Evolutionary conservation across 148 eudicot species (phyloP).

Genomic region (Silene uniflora): DNA sequence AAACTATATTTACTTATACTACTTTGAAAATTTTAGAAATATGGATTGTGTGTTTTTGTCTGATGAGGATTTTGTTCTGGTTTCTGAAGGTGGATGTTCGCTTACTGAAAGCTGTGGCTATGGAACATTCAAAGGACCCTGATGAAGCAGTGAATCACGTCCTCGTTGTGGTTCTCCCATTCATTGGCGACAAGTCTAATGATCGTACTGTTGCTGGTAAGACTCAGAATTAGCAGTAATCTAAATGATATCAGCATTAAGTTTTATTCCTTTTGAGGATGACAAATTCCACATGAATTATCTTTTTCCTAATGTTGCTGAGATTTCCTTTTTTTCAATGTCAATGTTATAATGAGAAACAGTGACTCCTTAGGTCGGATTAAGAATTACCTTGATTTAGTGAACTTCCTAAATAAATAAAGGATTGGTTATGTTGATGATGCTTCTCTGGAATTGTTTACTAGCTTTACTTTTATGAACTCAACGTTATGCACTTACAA

Average conservation of each 20-base stretch:
- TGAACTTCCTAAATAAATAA: neutral
- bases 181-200: constrained; percentile 20
- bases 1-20: neutral
- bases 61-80: constrained; percentile 1
- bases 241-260: too few relatives aligned
- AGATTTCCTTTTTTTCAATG: neutral
- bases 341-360: neutral
- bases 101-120: constrained; percentile 75
- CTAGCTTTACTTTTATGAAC: too few relatives aligned
- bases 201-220: constrained; percentile 27
- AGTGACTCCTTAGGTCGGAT: neutral
- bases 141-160: constrained; percentile 62
- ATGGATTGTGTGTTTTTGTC: constrained; percentile 1
- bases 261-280: too few relatives aligned
- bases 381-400: neutral
- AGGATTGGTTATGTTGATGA: neutral
- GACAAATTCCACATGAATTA: too few relatives aligned
- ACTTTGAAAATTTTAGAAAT: neutral
- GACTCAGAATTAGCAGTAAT: constrained; percentile 1
- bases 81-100: constrained; percentile 66
- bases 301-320: neutral
- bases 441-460: too few relatives aligned
- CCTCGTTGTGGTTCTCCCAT: constrained; percentile 56
- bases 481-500: neutral
- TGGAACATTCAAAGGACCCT: constrained; percentile 71